A percentile compares a stretch with the other conserved stretches of the same genome.
Conservation (phyloP, 768 basidiomycete genomes). For the Agaricus blazei region DNA sequence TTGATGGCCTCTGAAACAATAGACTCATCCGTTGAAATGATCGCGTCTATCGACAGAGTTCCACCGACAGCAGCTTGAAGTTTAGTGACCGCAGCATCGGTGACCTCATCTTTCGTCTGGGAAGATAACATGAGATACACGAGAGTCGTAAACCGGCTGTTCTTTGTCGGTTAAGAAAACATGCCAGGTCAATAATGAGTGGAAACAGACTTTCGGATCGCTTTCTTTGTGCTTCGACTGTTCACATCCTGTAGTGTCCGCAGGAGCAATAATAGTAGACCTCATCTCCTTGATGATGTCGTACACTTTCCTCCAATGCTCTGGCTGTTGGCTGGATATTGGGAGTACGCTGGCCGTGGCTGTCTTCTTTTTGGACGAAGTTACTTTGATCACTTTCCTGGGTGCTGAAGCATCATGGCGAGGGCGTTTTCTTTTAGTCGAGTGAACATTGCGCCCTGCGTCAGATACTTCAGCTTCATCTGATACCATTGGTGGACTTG, state of each 20-base stretch:
- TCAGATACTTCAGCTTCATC: neutral
- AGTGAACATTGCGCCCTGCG: conserved; percentile 16
- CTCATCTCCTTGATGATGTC: conserved; percentile 75
- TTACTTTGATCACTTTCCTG: conserved; percentile 13
- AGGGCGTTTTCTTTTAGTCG: conserved; percentile 22
- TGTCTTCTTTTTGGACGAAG: conserved; percentile 50
- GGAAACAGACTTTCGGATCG: conserved; percentile 54
- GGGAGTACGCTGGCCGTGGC: conserved; percentile 45
- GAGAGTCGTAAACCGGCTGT: conserved; percentile 76
- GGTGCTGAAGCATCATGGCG: neutral
- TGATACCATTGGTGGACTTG: neutral
- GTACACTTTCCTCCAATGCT: conserved; percentile 65
- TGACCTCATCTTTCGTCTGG: conserved; percentile 94
- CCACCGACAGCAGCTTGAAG: conserved; percentile 74
- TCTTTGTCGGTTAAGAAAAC: conserved; percentile 39
- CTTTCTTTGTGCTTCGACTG: conserved; percentile 57
- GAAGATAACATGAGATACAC: conserved; percentile 94
- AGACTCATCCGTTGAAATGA: conserved; percentile 57
- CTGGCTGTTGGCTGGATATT: conserved; percentile 63
- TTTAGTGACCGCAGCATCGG: conserved; percentile 70
- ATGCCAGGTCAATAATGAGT: neutral
- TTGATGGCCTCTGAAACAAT: conserved; percentile 72
- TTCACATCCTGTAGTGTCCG: conserved; percentile 90
- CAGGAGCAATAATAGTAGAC: conserved; percentile 67
- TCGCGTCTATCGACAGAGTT: conserved; percentile 60